These are phyloP conservation scores for Cytospora leucostoma DNA, from an alignment of 2,329 filamentous ascomycete genomes.

Conservation along the genomic window DNA sequence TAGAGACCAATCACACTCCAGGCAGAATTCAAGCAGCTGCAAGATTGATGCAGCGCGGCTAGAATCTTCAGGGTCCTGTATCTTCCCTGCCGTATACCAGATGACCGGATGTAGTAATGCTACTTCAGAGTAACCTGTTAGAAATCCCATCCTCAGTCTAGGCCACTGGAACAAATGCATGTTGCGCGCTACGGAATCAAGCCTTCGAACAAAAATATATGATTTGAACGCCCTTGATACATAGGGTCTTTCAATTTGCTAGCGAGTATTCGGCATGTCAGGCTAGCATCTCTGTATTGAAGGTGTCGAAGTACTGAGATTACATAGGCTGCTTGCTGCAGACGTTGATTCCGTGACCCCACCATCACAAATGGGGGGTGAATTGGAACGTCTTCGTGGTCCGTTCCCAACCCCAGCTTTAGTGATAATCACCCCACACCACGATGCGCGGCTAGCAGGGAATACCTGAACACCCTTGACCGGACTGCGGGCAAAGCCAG, in stretches of 20 bases:
- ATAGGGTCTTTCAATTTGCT: background rate
- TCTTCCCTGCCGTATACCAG: background rate
- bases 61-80: background rate
- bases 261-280: too few species aligned
- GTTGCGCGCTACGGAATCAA: too few species aligned
- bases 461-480: background rate
- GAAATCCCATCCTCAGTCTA: too few species aligned
- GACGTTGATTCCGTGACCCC: background rate
- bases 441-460: background rate
- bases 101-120: too few species aligned
- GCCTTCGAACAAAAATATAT: too few species aligned
- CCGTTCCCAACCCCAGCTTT: background rate
- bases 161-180: too few species aligned
- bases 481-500: background rate
- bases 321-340: too few species aligned
- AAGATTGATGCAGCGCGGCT: slow-evolving; percentile 18
- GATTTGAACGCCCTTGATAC: too few species aligned
- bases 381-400: background rate
- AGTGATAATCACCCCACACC: background rate
- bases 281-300: too few species aligned
- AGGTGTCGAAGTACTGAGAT: background rate
- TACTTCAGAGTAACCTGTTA: too few species aligned
- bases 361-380: background rate
- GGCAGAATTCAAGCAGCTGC: slow-evolving; percentile 17
- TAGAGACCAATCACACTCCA: slow-evolving; percentile 8